Percentiles rank a stretch among this genome's conserved stretches.
These are phyloP conservation scores for Cyberlindnera sargentensis DNA, from an alignment of 805 yeast genomes.

Conservation along the genomic window DNA sequence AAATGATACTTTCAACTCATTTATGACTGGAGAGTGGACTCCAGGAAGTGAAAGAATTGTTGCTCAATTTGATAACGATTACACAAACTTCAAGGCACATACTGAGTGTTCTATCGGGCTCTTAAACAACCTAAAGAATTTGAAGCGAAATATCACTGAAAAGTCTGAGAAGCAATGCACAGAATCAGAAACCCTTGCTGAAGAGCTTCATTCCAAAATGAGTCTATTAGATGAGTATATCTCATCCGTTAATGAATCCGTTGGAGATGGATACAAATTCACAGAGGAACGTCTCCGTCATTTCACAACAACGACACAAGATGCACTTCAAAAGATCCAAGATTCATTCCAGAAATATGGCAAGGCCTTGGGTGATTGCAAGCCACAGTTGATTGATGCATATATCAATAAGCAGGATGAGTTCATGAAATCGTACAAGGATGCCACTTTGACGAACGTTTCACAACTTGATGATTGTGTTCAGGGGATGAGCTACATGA, in stretches of 20 bases:
- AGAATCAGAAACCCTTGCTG: neutral
- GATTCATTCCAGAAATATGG: conserved; percentile 8
- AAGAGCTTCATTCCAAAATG: conserved; percentile 9
- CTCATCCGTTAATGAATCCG: conserved; percentile 6
- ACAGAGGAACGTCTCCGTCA: conserved; percentile 10
- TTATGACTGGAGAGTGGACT: neutral
- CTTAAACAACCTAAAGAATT: too few species aligned
- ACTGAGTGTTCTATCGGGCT: too few species aligned
- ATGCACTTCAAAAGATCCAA: conserved; percentile 10
- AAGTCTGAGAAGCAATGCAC: neutral
- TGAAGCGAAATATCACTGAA: neutral
- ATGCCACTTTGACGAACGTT: conserved; percentile 4
- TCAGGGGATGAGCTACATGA: conserved; percentile 2
- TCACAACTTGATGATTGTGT: conserved; percentile 3
- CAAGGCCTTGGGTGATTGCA: conserved; percentile 6
- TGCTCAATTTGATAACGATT: neutral
- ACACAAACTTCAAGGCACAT: neutral
- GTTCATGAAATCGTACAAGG: conserved; percentile 3
- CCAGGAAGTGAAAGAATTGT: neutral
- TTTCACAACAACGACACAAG: conserved; percentile 9
- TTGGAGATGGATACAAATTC: conserved; percentile 10
- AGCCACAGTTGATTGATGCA: conserved; percentile 15
- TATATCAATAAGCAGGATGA: conserved; percentile 6
- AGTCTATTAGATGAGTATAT: conserved; percentile 6
- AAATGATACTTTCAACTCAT: neutral